phyloP scores from a whole-genome alignment of 2,329 filamentous ascomycete genomes.

The Drechslerella stenobrocha region DNA sequence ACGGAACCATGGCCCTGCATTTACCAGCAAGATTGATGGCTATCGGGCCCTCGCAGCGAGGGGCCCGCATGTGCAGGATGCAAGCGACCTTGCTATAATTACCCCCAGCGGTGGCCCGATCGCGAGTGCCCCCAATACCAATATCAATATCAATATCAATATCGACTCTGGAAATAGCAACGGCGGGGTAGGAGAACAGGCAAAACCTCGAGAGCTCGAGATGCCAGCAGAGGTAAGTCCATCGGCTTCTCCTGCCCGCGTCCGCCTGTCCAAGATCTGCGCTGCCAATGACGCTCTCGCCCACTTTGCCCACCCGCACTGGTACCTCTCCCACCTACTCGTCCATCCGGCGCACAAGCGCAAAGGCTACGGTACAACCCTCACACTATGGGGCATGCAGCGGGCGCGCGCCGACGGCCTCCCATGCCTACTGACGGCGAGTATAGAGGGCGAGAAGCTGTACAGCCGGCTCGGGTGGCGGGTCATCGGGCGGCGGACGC shows the following conservation, averaged over 20 bases:
- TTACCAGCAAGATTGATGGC: slow-evolving; percentile 7
- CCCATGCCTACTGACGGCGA: slow-evolving; percentile 17
- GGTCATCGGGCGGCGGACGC: slow-evolving; percentile 11
- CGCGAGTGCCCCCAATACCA: neutral
- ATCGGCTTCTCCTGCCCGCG: slow-evolving; percentile 9
- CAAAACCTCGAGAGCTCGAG: neutral
- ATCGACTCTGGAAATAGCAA: neutral
- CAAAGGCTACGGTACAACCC: slow-evolving; percentile 5
- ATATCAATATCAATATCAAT: neutral
- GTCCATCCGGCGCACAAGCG: slow-evolving; percentile 25
- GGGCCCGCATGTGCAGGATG: no score
- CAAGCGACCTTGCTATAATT: neutral
- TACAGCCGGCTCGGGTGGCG: slow-evolving; percentile 21
- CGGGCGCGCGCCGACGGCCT: slow-evolving; percentile 4
- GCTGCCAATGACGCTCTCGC: neutral
- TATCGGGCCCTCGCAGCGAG: slow-evolving; percentile 3
- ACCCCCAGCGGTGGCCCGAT: no score
- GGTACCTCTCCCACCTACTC: slow-evolving; percentile 38
- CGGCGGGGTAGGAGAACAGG: neutral
- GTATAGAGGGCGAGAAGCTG: slow-evolving; percentile 22
- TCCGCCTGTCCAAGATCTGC: neutral
- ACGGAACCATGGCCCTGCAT: slow-evolving; percentile 1
- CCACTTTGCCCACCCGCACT: slow-evolving; percentile 16
- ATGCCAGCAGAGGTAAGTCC: neutral
- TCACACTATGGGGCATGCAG: slow-evolving; percentile 32